These are phyloP conservation scores for Yarrowia sp. DNA, from an alignment of 805 yeast species.

Conservation along the genomic window DNA sequence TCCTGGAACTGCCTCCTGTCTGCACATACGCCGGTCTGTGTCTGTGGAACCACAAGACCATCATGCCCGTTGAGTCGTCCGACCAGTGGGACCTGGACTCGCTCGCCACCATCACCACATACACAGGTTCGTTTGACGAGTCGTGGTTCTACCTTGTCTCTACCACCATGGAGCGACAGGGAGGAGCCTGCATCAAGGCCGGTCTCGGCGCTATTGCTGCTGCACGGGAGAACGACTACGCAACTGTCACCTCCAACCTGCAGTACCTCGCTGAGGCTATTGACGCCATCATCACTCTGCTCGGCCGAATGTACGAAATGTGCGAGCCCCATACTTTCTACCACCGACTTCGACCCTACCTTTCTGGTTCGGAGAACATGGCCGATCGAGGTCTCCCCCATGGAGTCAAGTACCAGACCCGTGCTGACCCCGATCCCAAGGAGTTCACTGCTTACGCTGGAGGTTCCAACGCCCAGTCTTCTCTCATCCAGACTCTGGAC, in stretches of 20 bases:
- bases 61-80: constrained; percentile 47
- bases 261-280: constrained; percentile 71
- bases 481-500: constrained; percentile 84
- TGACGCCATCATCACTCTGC: constrained; percentile 66
- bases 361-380: constrained; percentile 96
- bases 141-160: constrained; percentile 91
- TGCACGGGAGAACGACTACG: constrained; percentile 49
- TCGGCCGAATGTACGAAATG: constrained; percentile 85
- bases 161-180: constrained; percentile 79
- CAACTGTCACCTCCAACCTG: constrained; percentile 46
- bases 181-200: constrained; percentile 64
- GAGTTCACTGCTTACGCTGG: constrained; percentile 66
- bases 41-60: constrained; percentile 79
- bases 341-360: constrained; percentile 78
- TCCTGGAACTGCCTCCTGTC: constrained; percentile 75
- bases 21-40: constrained; percentile 86
- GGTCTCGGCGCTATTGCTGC: constrained; percentile 68
- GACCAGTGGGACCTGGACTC: constrained; percentile 57
- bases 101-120: constrained; percentile 76
- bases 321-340: constrained; percentile 93
- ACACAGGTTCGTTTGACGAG: constrained; percentile 88
- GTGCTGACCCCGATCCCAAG: constrained; percentile 41
- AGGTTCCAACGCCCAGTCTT: constrained; percentile 92
- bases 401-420: constrained; percentile 74
- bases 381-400: constrained; percentile 73